A percentile compares a stretch with the other conserved stretches of the same genome.
These are phyloP conservation scores for Thraustochytrium sp. DNA, from an alignment of 352 stramenopile species.

Conservation along the genomic window DNA sequence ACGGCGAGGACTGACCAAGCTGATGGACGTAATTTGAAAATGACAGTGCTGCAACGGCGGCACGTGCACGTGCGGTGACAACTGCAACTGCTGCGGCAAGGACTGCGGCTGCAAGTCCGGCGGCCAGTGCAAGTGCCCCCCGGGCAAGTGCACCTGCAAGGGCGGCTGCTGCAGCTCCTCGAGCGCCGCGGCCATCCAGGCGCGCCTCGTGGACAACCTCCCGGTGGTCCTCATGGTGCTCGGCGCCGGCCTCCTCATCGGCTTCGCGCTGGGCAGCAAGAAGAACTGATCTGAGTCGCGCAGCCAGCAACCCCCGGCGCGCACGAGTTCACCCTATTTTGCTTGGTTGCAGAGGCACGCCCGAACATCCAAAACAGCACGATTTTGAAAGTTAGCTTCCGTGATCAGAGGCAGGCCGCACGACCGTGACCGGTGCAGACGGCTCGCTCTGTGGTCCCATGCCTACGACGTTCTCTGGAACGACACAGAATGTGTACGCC, in stretches of 20 bases:
- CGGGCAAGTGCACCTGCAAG: not conserved
- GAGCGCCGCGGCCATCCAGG: not conserved
- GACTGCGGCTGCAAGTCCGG: constrained; percentile 5
- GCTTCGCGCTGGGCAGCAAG: constrained; percentile 18
- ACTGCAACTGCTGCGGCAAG: constrained; percentile 8
- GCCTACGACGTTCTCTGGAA: not conserved
- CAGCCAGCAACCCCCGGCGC: too few species aligned
- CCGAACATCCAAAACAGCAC: too few species aligned
- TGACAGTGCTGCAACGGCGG: constrained; percentile 12
- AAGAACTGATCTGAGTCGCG: too few species aligned
- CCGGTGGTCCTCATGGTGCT: constrained; percentile 18
- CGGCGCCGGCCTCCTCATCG: constrained; percentile 24
- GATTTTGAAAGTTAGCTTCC: too few species aligned
- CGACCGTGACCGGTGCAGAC: not conserved
- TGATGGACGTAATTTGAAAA: not conserved
- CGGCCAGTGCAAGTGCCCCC: not conserved
- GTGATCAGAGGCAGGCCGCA: not conserved
- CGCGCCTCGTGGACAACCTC: constrained; percentile 32
- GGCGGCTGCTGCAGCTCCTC: not conserved
- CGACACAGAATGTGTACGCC: not conserved
- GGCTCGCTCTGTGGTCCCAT: not conserved
- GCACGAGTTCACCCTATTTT: too few species aligned
- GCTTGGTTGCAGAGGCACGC: too few species aligned
- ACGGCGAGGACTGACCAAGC: too few species aligned
- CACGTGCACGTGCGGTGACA: not conserved